These are phyloP conservation scores for Fusarium setosum DNA, from an alignment of 2,329 filamentous ascomycete genomes.

Conservation along the genomic window DNA sequence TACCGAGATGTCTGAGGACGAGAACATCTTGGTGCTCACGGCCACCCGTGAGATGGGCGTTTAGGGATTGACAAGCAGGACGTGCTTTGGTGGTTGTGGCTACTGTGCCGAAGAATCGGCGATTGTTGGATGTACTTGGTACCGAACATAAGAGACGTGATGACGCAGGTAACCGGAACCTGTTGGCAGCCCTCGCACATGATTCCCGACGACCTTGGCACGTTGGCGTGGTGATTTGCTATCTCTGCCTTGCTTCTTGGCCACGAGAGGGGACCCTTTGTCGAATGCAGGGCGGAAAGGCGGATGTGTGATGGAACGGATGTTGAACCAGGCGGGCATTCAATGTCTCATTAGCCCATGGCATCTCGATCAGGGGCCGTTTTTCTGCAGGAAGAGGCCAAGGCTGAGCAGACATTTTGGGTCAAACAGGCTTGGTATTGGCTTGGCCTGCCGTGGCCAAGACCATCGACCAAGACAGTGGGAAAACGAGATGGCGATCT, in stretches of 20 bases:
- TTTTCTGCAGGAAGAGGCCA: background rate
- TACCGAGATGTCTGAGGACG: constrained; percentile 61
- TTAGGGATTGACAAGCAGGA: background rate
- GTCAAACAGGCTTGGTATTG: constrained; percentile 7
- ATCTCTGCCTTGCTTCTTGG: background rate
- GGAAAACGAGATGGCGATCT: constrained; percentile 22
- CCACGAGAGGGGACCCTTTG: constrained; percentile 3
- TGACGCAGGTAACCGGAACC: constrained; percentile 4
- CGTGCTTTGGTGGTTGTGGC: background rate
- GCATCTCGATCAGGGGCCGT: constrained; percentile 28
- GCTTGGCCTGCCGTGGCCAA: constrained; percentile 34
- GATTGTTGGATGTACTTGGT: background rate
- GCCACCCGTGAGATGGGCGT: constrained; percentile 1
- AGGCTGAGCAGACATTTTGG: constrained; percentile 18
- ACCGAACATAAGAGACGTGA: background rate
- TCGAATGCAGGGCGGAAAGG: background rate
- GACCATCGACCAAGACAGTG: constrained; percentile 30
- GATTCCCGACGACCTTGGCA: background rate
- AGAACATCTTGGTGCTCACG: background rate
- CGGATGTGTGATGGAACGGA: background rate
- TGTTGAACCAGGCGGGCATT: constrained; percentile 1
- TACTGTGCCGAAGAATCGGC: background rate
- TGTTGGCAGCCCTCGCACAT: background rate
- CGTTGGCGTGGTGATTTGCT: constrained; percentile 11
- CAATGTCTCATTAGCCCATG: constrained; percentile 3